Evolutionary conservation across 768 basidiomycete species (phyloP).

Genomic region (Rhizopogon vulgaris): DNA sequence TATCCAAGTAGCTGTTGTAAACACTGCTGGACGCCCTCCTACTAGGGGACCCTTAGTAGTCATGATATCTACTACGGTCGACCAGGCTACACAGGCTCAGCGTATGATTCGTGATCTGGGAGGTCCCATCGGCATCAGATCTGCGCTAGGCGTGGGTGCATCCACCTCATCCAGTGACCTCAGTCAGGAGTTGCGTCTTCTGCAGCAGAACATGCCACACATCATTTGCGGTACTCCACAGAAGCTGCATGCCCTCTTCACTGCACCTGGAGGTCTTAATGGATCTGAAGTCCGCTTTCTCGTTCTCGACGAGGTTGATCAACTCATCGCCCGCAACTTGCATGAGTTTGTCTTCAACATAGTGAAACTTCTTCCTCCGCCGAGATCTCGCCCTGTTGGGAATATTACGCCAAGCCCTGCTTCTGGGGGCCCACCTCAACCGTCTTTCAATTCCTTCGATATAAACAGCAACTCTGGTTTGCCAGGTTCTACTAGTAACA

Average conservation of each 20-base stretch:
- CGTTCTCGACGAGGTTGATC: conserved; percentile 96
- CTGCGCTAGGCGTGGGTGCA: conserved; percentile 81
- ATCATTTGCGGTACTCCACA: conserved; percentile 97
- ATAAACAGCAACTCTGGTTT: conserved; percentile 29
- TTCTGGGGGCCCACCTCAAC: conserved; percentile 27
- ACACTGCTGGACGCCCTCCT: conserved; percentile 48
- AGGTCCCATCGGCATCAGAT: conserved; percentile 86
- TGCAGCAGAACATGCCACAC: conserved; percentile 91
- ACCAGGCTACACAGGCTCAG: conserved; percentile 96
- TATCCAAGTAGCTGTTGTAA: conserved; percentile 72
- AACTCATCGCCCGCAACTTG: conserved; percentile 93
- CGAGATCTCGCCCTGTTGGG: conserved; percentile 56
- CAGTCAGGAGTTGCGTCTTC: conserved; percentile 69
- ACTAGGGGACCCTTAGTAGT: conserved; percentile 78
- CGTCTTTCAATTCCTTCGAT: conserved; percentile 44
- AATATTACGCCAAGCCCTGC: conserved; percentile 29
- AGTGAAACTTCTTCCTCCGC: conserved; percentile 87
- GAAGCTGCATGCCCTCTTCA: conserved; percentile 89
- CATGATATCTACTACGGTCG: conserved; percentile 96
- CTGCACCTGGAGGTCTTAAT: conserved; percentile 63
- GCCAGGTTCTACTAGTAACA: conserved; percentile 24
- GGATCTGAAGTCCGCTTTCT: conserved; percentile 89
- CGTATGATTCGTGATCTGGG: conserved; percentile 94
- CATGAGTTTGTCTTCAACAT: conserved; percentile 94
- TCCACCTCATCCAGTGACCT: conserved; percentile 57